Percentiles rank a stretch among this genome's conserved stretches.
phyloP scores from a whole-genome alignment of 2,329 filamentous ascomycete species.

The Alternaria sp. region DNA sequence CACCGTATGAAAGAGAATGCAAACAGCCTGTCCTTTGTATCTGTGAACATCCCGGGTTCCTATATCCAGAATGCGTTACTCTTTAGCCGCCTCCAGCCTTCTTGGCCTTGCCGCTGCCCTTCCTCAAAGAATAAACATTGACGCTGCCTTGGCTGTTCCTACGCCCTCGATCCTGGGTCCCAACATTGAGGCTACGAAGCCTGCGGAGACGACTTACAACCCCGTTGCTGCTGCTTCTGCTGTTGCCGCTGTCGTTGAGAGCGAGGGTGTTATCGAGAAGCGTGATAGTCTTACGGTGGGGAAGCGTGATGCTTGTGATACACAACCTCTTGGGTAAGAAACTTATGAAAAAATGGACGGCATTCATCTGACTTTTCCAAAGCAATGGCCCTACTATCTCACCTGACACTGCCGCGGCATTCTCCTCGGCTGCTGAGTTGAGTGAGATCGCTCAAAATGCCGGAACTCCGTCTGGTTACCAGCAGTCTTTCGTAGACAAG shows the following conservation, averaged over 20 bases:
- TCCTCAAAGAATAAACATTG: slow-evolving; percentile 48
- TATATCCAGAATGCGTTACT: too few relatives aligned
- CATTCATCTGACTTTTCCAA: too few relatives aligned
- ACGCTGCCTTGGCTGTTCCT: slow-evolving; percentile 46
- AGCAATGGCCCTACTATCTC: too few relatives aligned
- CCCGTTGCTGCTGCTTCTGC: background rate
- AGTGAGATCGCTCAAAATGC: slow-evolving; percentile 20
- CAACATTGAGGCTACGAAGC: slow-evolving; percentile 22
- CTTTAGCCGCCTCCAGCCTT: slow-evolving; percentile 23
- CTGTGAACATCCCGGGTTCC: too few relatives aligned
- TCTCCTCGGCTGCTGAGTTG: too few relatives aligned
- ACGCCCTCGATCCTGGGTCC: slow-evolving; percentile 40
- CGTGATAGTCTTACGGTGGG: background rate
- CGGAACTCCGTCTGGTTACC: too few relatives aligned
- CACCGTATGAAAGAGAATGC: accelerated
- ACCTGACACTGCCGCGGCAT: too few relatives aligned
- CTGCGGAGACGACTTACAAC: slow-evolving; percentile 4
- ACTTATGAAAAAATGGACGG: accelerated
- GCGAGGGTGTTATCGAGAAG: slow-evolving; percentile 19
- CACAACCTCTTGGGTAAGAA: slow-evolving; percentile 8
- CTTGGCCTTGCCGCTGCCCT: slow-evolving; percentile 29
- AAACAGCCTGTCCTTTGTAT: too few relatives aligned
- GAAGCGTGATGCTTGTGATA: too few relatives aligned
- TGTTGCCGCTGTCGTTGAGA: slow-evolving; percentile 23
- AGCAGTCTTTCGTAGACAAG: slow-evolving; percentile 26